Percentiles rank a stretch among this genome's conserved stretches.
Conservation (phyloP, 345 rosid genomes). For the Barbarea vulgaris region DNA sequence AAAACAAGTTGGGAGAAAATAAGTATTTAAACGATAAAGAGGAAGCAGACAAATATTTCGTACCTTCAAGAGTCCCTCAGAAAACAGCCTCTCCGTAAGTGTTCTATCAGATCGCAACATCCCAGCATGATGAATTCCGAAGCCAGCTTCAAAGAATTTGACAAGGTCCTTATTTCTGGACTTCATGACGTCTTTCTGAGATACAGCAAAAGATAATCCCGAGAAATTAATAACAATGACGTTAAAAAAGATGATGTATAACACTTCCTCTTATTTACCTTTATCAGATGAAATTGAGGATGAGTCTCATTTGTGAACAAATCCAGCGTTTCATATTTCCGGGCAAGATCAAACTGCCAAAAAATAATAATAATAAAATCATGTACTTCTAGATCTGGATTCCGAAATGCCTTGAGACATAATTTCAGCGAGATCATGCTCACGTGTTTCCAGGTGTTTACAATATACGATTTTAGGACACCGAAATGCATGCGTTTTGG, state of each 20-base stretch:
- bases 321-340: constrained; percentile 61
- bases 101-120: constrained; percentile 94
- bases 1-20: constrained; percentile 22
- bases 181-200: constrained; percentile 84
- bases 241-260: constrained; percentile 13
- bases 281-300: constrained; percentile 66
- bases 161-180: constrained; percentile 95
- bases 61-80: constrained; percentile 91
- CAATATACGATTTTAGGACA: constrained; percentile 26
- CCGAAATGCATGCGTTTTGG: constrained; percentile 11
- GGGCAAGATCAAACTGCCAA: constrained; percentile 85
- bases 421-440: constrained; percentile 14
- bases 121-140: constrained; percentile 98
- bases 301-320: constrained; percentile 65
- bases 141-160: constrained; percentile 68
- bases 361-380: constrained; percentile 28
- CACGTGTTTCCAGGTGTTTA: neutral
- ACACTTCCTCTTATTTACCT: constrained; percentile 50
- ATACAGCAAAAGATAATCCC: constrained; percentile 34
- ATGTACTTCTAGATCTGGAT: constrained; percentile 18
- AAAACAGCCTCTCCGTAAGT: constrained; percentile 90
- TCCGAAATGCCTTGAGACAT: constrained; percentile 15
- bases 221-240: constrained; percentile 19
- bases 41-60: constrained; percentile 20
- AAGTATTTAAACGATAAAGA: constrained; percentile 11